Conservation (phyloP, 805 yeast genomes). For the Komagataella phaffii region DNA sequence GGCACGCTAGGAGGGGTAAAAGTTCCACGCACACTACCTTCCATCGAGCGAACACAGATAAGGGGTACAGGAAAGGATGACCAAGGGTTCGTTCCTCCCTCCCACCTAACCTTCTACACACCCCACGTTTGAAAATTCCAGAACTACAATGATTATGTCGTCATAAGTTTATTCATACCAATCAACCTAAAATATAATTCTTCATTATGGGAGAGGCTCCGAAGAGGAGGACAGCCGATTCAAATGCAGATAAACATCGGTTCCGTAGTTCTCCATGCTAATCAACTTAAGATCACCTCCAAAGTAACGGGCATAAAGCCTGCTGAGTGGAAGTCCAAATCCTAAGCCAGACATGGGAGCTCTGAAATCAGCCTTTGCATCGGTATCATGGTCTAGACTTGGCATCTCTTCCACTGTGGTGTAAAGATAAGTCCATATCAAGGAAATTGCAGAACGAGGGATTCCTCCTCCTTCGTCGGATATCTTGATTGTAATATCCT, state of each 20-base stretch:
- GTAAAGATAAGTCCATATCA: constrained; percentile 84
- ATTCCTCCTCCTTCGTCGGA: constrained; percentile 94
- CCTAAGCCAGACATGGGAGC: constrained; percentile 96
- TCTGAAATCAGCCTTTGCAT: constrained; percentile 43
- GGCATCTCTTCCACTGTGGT: constrained; percentile 76
- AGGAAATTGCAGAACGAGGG: constrained; percentile 69
- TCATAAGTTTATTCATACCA: background rate
- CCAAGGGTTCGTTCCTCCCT: background rate
- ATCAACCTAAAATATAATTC: background rate
- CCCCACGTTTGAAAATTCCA: background rate
- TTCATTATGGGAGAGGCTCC: constrained; percentile 44
- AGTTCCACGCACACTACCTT: background rate
- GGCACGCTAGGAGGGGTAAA: background rate
- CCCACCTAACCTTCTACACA: background rate
- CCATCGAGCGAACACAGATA: background rate
- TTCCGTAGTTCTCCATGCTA: constrained; percentile 90
- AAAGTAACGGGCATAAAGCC: constrained; percentile 79
- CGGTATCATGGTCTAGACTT: constrained; percentile 37
- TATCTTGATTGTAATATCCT: constrained; percentile 81
- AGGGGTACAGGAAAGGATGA: background rate
- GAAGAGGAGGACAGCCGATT: constrained; percentile 63
- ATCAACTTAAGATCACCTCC: constrained; percentile 84
- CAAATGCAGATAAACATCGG: constrained; percentile 81
- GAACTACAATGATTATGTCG: background rate
- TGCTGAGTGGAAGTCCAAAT: constrained; percentile 77